Base-by-base conservation (phyloP, 2,329 filamentous ascomycete species). In the Coniochaeta sp. region DNA sequence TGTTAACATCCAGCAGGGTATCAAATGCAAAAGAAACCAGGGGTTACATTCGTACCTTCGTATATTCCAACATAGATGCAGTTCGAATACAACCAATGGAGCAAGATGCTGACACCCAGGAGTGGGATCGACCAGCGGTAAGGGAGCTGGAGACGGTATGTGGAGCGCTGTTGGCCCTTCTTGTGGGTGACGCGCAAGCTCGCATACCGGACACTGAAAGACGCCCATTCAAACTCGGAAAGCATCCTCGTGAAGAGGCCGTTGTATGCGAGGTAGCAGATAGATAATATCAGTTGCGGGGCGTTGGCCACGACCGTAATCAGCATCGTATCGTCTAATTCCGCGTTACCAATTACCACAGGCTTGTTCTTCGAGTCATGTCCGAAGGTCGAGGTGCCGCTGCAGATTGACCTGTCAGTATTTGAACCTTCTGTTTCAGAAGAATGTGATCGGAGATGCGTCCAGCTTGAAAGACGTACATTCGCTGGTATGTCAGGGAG, bases 71-170 rank as follows among this genome's bases (percentile, higher is more conserved):
- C 61, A 63, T 75, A 79, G 1, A 80, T 60, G 34, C 67, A 69
- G 59, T 76, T 74, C 0, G 76, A 79, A 6, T 75, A 66, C 2
- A 78, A 61, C 75, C 75, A 79, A 57, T 80, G 76, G 17, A 78
- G 65, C 14, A 74, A 24, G 12, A 67, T 68, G 8, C 71, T 74
- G 1, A 69, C 44, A 2, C 62, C 38, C 8, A 77, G 66, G 2
- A 78, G 65, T 2, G 75, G 71, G 1, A 78, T 42, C 17, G 68
- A 71, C 58, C 75, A 79, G 47, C 67, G 70, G 60, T 74, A 77
- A 0, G 77, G 76, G 5, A 79, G 59, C 26, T 73, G 72, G 4
- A 79, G 70, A 26, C 70, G 71, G 58, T 75, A 76, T 0, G 69
- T 73, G 1, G 69, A 71, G 9, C 68, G 65, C 63, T 79, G 76